phyloP scores from a whole-genome alignment of 2,329 filamentous ascomycete species.

The Penicillium sp. region DNA sequence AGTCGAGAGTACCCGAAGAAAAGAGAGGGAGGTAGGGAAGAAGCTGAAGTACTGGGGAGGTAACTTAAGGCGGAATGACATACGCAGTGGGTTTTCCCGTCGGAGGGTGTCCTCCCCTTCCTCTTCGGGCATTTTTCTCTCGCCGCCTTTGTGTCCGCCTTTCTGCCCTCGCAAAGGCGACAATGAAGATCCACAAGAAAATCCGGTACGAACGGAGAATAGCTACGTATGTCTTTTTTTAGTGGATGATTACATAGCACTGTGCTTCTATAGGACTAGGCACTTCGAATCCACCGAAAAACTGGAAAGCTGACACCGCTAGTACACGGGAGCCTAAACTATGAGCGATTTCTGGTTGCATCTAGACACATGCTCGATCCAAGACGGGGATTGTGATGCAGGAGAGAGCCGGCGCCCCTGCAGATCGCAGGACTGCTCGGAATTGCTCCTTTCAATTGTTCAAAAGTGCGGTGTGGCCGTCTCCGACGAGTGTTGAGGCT shows the following conservation, averaged over 20 bases:
- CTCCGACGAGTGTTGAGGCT: background rate
- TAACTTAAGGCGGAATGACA: background rate
- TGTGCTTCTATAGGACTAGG: background rate
- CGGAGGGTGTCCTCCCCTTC: background rate
- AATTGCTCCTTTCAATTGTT: constrained; percentile 2
- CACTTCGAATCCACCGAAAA: background rate
- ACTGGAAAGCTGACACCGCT: background rate
- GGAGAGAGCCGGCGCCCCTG: constrained; percentile 3
- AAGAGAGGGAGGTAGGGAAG: background rate
- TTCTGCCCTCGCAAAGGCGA: background rate
- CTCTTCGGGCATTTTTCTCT: background rate
- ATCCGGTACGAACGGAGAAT: background rate
- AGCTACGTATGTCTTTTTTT: background rate
- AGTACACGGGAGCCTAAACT: background rate
- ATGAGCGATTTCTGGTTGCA: constrained; percentile 11
- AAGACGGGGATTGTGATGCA: constrained; percentile 1
- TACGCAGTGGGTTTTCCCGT: background rate
- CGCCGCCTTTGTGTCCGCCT: background rate
- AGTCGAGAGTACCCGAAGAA: background rate
- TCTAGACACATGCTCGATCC: background rate
- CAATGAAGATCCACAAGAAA: background rate
- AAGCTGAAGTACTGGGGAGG: background rate
- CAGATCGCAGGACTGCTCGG: constrained; percentile 1
- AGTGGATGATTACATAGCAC: background rate
- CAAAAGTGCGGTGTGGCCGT: constrained; percentile 14